These are phyloP conservation scores for Cryomyces antarcticus DNA, from an alignment of 495 filamentous ascomycete genomes.

Conservation along the genomic window DNA sequence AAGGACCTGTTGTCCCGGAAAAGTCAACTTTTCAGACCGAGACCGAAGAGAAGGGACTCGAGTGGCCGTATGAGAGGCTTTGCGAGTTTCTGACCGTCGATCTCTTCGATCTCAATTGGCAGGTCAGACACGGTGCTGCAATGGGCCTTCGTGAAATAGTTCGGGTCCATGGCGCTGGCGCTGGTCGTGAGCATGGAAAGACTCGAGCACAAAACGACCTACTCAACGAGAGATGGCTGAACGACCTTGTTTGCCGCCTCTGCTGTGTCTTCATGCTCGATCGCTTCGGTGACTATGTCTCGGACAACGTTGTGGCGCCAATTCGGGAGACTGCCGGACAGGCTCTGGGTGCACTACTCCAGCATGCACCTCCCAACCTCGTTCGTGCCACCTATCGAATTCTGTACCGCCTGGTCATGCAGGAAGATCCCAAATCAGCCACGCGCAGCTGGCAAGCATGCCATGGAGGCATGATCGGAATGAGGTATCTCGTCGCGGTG, in stretches of 20 bases:
- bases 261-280: constrained; percentile 94
- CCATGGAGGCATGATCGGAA: constrained; percentile 92
- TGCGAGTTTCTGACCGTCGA: constrained; percentile 87
- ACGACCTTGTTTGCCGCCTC: constrained; percentile 79
- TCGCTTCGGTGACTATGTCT: constrained; percentile 92
- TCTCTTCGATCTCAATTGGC: constrained; percentile 86
- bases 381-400: constrained; percentile 65
- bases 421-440: constrained; percentile 46
- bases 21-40: constrained; percentile 48
- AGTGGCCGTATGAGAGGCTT: constrained; percentile 86
- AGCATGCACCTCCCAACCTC: constrained; percentile 50
- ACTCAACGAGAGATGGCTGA: constrained; percentile 67
- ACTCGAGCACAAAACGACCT: constrained; percentile 51
- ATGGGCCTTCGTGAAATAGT: constrained; percentile 88
- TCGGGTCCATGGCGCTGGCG: constrained; percentile 76
- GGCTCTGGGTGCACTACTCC: constrained; percentile 71
- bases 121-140: constrained; percentile 89
- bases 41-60: constrained; percentile 52
- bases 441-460: constrained; percentile 76
- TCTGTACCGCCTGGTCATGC: constrained; percentile 79
- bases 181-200: constrained; percentile 59
- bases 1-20: constrained; percentile 47
- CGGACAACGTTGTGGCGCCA: constrained; percentile 87
- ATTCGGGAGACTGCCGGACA: constrained; percentile 96
- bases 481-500: constrained; percentile 85